These are phyloP conservation scores for Smallanthus sonchifolius DNA, from an alignment of 129 eudicot species.

Conservation along the genomic window DNA sequence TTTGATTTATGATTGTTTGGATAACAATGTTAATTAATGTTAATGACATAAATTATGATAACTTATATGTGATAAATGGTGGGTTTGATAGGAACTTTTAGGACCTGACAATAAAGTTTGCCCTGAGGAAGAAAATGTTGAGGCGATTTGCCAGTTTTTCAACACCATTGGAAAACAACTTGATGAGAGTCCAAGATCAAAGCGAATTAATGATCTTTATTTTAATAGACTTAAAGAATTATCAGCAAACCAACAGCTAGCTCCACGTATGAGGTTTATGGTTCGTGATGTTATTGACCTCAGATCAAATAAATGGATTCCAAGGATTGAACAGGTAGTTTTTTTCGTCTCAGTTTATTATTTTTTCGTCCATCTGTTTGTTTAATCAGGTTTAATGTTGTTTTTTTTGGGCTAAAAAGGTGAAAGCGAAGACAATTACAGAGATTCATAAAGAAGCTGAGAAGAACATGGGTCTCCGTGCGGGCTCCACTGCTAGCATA, in stretches of 20 bases:
- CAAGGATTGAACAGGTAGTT: slow-evolving; percentile 73
- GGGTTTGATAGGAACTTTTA: slow-evolving; percentile 56
- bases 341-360: background rate
- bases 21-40: background rate
- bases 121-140: slow-evolving; percentile 81
- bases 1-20: slow-evolving; percentile 9
- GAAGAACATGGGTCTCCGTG: slow-evolving; percentile 66
- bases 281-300: slow-evolving; percentile 70
- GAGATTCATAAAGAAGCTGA: slow-evolving; percentile 90
- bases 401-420: slow-evolving; percentile 32
- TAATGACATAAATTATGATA: background rate
- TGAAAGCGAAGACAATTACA: slow-evolving; percentile 71
- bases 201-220: slow-evolving; percentile 60
- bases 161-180: slow-evolving; percentile 77
- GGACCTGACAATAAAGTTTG: slow-evolving; percentile 60
- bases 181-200: slow-evolving; percentile 64
- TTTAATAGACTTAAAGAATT: slow-evolving; percentile 58
- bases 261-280: slow-evolving; percentile 64
- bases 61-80: background rate
- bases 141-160: slow-evolving; percentile 81
- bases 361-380: background rate
- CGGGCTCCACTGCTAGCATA: slow-evolving; percentile 69
- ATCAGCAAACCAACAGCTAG: slow-evolving; percentile 51
- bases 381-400: background rate
- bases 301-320: slow-evolving; percentile 65